These are phyloP conservation scores for Gossypium stocksii DNA, from an alignment of 345 rosid species.

Conservation along the genomic window DNA sequence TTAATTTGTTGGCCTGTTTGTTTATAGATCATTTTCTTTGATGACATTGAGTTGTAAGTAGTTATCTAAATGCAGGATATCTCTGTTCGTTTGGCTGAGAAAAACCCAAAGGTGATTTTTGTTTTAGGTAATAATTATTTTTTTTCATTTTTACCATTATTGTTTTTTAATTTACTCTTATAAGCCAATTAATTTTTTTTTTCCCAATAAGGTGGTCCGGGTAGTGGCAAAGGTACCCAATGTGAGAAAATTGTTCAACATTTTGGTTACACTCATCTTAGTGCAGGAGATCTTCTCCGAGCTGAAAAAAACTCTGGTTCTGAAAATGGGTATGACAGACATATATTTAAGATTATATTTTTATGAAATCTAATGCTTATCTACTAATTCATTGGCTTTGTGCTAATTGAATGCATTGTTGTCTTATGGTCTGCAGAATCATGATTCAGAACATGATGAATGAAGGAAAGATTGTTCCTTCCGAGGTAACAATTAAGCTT, in stretches of 20 bases:
- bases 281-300: constrained; percentile 83
- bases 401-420: background rate
- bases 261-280: constrained; percentile 71
- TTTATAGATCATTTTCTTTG: background rate
- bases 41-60: background rate
- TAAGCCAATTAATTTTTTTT: constrained; percentile 4
- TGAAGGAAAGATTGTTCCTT: constrained; percentile 83
- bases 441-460: constrained; percentile 62
- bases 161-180: background rate
- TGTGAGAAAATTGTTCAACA: constrained; percentile 58
- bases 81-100: constrained; percentile 37
- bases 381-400: no score
- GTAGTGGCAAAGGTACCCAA: constrained; percentile 84
- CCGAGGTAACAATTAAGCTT: constrained; percentile 78
- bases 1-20: background rate
- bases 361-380: background rate
- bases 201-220: constrained; percentile 74
- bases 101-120: constrained; percentile 73
- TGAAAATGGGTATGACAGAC: constrained; percentile 54
- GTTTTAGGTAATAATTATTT: constrained; percentile 60
- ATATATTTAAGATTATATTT: background rate
- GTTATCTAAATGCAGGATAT: constrained; percentile 38
- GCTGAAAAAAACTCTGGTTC: constrained; percentile 66
- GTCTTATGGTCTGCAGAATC: constrained; percentile 33
- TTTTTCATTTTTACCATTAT: background rate